Conservation (phyloP, 352 stramenopile genomes). For the Sclerospora graminicola region DNA sequence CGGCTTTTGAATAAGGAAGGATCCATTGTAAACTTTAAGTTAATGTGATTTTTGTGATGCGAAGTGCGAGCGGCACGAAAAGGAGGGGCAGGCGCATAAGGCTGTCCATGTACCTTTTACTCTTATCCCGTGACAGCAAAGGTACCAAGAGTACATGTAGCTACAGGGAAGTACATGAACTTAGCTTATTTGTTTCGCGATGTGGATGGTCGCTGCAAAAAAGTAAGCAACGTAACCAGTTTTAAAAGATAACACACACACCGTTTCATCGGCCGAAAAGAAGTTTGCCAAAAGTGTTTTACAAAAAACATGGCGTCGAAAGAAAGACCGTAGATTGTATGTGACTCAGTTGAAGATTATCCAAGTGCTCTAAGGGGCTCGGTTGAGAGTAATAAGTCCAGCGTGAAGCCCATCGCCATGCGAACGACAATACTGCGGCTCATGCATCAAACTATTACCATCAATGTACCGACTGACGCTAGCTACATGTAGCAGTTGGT, state of each 20-base stretch:
- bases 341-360: constrained; percentile 6
- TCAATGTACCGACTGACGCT: background rate
- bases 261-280: too few relatives aligned
- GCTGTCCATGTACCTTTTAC: constrained; percentile 9
- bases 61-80: constrained; percentile 19
- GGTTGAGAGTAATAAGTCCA: constrained; percentile 1
- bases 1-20: too few relatives aligned
- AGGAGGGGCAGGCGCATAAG: constrained; percentile 7
- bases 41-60: constrained; percentile 5
- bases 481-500: constrained; percentile 2
- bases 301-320: too few relatives aligned
- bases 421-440: constrained; percentile 3
- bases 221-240: background rate
- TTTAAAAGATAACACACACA: too few relatives aligned
- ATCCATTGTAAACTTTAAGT: too few relatives aligned
- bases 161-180: background rate
- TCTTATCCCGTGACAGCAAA: constrained; percentile 14
- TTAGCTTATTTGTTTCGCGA: too few relatives aligned
- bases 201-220: background rate
- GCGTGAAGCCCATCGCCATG: constrained; percentile 1
- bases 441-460: background rate
- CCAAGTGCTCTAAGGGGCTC: background rate
- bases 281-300: too few relatives aligned
- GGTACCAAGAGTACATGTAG: background rate
- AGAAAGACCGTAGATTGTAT: too few relatives aligned